Evolutionary conservation across 2,329 filamentous ascomycete species (phyloP).

Genomic region (Acrocalymma vagum): DNA sequence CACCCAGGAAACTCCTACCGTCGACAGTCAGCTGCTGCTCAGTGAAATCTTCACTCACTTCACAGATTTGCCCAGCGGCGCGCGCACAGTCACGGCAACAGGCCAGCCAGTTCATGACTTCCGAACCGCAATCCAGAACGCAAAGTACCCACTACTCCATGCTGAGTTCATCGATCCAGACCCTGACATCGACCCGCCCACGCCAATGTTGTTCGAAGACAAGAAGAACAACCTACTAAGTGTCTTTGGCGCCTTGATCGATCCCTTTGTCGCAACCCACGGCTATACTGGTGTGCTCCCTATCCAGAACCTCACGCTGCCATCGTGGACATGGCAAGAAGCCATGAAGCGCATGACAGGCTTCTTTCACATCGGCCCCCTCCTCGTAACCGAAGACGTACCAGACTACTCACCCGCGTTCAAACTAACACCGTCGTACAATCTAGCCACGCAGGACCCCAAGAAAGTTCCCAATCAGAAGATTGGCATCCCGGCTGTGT

Average conservation of each 20-base stretch:
- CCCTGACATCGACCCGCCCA: too few relatives aligned
- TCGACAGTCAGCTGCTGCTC: too few relatives aligned
- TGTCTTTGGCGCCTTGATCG: constrained; percentile 34
- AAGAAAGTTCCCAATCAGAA: too few relatives aligned
- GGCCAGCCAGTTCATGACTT: too few relatives aligned
- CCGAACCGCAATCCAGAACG: too few relatives aligned
- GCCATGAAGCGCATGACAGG: constrained; percentile 51
- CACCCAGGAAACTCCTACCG: too few relatives aligned
- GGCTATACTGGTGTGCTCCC: constrained; percentile 48
- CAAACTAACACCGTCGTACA: not conserved
- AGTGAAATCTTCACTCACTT: too few relatives aligned
- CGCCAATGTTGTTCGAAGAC: too few relatives aligned
- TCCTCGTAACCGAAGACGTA: constrained; percentile 27
- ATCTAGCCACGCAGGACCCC: not conserved
- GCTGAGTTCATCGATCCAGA: too few relatives aligned
- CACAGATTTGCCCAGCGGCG: too few relatives aligned
- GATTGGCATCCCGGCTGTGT: not conserved
- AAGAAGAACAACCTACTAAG: constrained; percentile 1
- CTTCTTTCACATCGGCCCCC: constrained; percentile 52
- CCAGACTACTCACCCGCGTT: not conserved
- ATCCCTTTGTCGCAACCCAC: constrained; percentile 51
- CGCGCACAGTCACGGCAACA: too few relatives aligned
- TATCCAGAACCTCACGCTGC: constrained; percentile 31
- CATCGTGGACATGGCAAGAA: constrained; percentile 48
- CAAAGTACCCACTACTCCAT: too few relatives aligned